Evolutionary conservation across 352 stramenopile species (phyloP), one percentile per base, ranked within the genome.

Genomic region (Globisporangium recalcitrans): DNA sequence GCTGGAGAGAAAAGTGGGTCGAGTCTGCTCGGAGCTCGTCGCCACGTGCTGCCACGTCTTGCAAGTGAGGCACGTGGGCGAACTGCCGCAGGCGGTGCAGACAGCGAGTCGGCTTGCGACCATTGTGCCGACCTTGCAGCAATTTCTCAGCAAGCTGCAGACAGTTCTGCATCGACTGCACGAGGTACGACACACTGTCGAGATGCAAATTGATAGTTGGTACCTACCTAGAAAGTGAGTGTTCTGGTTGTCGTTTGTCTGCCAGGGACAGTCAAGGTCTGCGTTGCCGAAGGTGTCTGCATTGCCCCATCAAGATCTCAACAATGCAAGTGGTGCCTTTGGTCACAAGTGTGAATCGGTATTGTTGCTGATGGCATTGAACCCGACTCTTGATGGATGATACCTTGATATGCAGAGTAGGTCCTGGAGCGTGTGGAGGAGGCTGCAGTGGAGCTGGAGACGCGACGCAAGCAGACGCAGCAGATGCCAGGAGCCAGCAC

Each of bases 21-120:
- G 62, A 19, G n/a, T 75, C 19, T 75, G 70, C 42, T 75, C 70
- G 7, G 68, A 74, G 52, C 66, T 77, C 42, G 70, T 77, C 11
- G 70, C 70, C 16, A 58, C 64, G 1, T 77, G 70, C 36, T 74
- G 67, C 53, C 51, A 72, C 19, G 65, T 55, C 29, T 24, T 74
- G 22, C 57, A 63, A 1, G 58, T 69, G 10, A 53, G 62, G 9
- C 42, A 68, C 16, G 58, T 77, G 19, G 55, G 56, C 0, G 62
- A 61, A 13, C 49, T 77, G 11, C 64, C 64, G 2, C 64, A 40
- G 9, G 46, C 26, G 1, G 47, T 61, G n/a, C 56, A 65, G 14
- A 21, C 36, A 3, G 32, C 22, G 29, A 55, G 24, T 27, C 63
- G 63, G 1, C 31, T 38, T 2, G 49, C 56, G 7, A 48, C 13